Percentiles rank a stretch among this genome's conserved stretches.
phyloP scores from a whole-genome alignment of 352 stramenopile genomes.

The Phytophthora nicotianae region DNA sequence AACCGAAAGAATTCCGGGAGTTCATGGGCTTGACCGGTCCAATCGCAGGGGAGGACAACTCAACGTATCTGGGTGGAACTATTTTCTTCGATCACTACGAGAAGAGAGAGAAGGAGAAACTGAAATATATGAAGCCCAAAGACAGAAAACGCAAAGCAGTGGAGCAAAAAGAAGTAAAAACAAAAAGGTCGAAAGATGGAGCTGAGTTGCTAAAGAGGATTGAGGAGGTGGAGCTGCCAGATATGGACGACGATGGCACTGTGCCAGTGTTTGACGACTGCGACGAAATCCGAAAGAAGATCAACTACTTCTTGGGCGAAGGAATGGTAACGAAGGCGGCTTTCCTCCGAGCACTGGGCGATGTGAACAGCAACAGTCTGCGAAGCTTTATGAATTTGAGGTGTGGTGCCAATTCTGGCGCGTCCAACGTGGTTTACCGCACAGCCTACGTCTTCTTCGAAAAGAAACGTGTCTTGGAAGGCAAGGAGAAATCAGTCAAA shows the following conservation, averaged over 20 bases:
- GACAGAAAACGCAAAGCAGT: constrained; percentile 23
- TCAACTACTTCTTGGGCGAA: constrained; percentile 38
- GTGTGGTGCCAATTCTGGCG: constrained; percentile 44
- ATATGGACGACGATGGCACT: constrained; percentile 26
- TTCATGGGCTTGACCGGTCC: constrained; percentile 51
- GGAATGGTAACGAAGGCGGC: constrained; percentile 44
- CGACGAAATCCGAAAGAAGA: constrained; percentile 56
- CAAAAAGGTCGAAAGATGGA: constrained; percentile 34
- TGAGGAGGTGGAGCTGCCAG: constrained; percentile 35
- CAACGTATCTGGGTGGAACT: constrained; percentile 34
- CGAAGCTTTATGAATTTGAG: constrained; percentile 48
- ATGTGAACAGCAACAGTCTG: constrained; percentile 52
- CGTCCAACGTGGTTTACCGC: constrained; percentile 50
- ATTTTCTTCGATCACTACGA: constrained; percentile 44
- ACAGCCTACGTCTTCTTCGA: constrained; percentile 61
- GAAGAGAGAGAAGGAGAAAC: constrained; percentile 20
- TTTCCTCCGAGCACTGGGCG: constrained; percentile 32
- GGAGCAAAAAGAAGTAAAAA: constrained; percentile 9
- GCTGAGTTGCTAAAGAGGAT: constrained; percentile 39
- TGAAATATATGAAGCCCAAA: constrained; percentile 15
- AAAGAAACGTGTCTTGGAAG: constrained; percentile 46
- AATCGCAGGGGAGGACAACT: constrained; percentile 33
- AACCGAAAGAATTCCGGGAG: constrained; percentile 42
- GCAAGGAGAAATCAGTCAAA: constrained; percentile 45
- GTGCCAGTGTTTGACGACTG: constrained; percentile 58